Evolutionary conservation across 2,329 filamentous ascomycete genomes (phyloP), one percentile per base, ranked within the genome.

Genomic region (Colletotrichum orbiculare): DNA sequence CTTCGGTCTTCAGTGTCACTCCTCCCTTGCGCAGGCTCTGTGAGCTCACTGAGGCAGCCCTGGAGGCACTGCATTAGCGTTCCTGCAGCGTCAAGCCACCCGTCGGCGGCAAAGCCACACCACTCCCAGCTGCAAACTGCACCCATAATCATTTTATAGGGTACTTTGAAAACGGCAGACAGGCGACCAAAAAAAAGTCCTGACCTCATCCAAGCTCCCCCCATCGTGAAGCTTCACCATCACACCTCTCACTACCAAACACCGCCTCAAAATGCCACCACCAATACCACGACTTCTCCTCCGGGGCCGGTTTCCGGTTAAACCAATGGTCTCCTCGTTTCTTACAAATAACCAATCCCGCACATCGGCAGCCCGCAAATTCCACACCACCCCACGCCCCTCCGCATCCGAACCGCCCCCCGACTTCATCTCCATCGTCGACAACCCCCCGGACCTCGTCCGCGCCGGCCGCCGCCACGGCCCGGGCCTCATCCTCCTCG

Each of bases 381-480:
- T 68, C 56, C 60, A 64, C 50, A 64, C 58, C 15, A 68, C 68
- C 8, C 54, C 67, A 9, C 67, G 67, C 46, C 62, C 68, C n/a
- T 64, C 9, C 52, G 62, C 59, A 46, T 52, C 59, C 53, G 58
- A 65, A 43, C 62, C 62, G 4, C 38, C 58, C 9, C 91, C 92
- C 2, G 85, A 85, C 74, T 97, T 96, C 81, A 85, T 88, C 65
- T 97, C 94, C 8, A 89, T 97, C 69, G 87, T 97, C 69, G 95
- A 99, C 80, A 90, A 92, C 66, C 94, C 95, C 1, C 88, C 94
- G 0, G 86, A 87, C 70, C 87, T 97, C 39, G 90, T 98, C 42
- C 91, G 93, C 49, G 82, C 88, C 1, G 89, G 91, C 54, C 85
- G 87, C 71, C 82, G 79, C 42, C 94, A 97, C 81, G 92, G 93